Base-by-base conservation (phyloP, 805 yeast genomes). In the Barnettozyma sp. region DNA sequence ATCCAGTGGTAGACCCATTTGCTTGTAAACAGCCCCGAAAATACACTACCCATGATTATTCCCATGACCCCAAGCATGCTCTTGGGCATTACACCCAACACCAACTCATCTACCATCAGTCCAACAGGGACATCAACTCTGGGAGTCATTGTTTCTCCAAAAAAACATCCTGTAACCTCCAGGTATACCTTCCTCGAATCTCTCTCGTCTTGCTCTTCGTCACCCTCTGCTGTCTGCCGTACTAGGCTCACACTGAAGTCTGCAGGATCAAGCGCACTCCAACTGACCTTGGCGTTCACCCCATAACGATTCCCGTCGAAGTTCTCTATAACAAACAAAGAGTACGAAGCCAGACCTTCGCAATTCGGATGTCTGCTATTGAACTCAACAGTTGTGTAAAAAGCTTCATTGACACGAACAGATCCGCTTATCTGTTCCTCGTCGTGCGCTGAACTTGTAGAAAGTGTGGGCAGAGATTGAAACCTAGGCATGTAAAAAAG, bases 241-340 rank as follows among this genome's bases (percentile, higher is more conserved):
- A 34, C 26, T 6, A 38, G 24, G n/a, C 46, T 45, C 20, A 44
- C 44, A n/a, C 39, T 20, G 2, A 47, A 34, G 6, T 41, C 33
- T 14, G 49, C 36, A 2, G 54, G 49, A 27, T 50, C 52, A 11
- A 49, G 37, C 6, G 55, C 40, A 31, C 49, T 47, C 54, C 54
- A 50, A 2, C 51, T 43, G n/a, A 46, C 36, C 26, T 48, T 37
- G 1, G 42, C 48, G 32, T 44, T 43, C 35, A 45, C 42, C n/a
- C 35, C 27, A 2, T n/a, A n/a, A n/a, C 11, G 11, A 4, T 16
- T 18, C 6, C 32, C 26, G 10, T 22, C 14, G 11, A 16, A 31
- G 4, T 22, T 22, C 7, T 6, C 8, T 10, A 31, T 16, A 10
- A 15, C 27, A 21, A 31, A 16, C 13, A 20, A 14, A 6, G 22